Conservation (phyloP, 768 basidiomycete genomes). For the Pleurotus ostreatus region DNA sequence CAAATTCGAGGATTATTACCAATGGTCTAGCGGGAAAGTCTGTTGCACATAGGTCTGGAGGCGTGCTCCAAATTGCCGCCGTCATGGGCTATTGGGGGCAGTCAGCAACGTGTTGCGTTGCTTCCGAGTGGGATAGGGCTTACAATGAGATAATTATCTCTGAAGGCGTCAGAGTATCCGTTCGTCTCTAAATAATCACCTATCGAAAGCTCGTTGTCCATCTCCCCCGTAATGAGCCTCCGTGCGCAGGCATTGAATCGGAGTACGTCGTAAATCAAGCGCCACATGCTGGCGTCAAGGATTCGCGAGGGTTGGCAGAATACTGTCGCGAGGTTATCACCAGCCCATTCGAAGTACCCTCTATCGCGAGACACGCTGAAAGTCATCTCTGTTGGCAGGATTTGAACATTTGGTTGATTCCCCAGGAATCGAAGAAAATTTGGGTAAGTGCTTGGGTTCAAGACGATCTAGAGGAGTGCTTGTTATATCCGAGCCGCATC, state of each 20-base stretch:
- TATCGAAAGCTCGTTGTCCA: constrained; percentile 28
- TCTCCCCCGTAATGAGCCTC: constrained; percentile 33
- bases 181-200: constrained; percentile 61
- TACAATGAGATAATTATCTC: constrained; percentile 73
- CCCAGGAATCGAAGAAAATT: constrained; percentile 72
- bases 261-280: constrained; percentile 66
- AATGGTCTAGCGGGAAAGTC: constrained; percentile 71
- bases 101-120: too few species aligned
- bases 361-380: constrained; percentile 71
- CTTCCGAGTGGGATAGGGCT: constrained; percentile 16
- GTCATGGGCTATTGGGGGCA: constrained; percentile 59
- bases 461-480: constrained; percentile 51
- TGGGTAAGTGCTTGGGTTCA: constrained; percentile 74
- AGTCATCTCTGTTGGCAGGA: constrained; percentile 68
- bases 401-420: constrained; percentile 39
- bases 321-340: constrained; percentile 53
- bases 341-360: constrained; percentile 76
- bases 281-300: constrained; percentile 64
- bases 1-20: constrained; percentile 25
- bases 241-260: constrained; percentile 71
- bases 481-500: background rate
- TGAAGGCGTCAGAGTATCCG: constrained; percentile 64
- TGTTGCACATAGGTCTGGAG: constrained; percentile 61
- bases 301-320: constrained; percentile 66
- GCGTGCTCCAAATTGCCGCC: constrained; percentile 77